These are phyloP conservation scores for Torulaspora quercuum DNA, from an alignment of 805 yeast species.

Conservation along the genomic window DNA sequence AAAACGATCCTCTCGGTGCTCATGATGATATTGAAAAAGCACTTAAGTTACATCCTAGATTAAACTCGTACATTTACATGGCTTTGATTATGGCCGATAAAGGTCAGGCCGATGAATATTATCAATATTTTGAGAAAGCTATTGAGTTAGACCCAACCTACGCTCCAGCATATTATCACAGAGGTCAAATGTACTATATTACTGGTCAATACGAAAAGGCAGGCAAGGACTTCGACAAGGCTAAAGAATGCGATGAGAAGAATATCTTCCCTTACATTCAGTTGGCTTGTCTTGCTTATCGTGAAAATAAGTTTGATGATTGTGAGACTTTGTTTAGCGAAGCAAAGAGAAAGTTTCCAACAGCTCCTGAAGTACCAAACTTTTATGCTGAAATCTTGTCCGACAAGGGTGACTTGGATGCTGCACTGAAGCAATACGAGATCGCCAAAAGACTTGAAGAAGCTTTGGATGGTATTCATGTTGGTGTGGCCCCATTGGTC, in stretches of 20 bases:
- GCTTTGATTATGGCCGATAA: slow-evolving; percentile 82
- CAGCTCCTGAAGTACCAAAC: slow-evolving; percentile 88
- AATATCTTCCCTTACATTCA: slow-evolving; percentile 87
- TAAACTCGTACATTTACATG: slow-evolving; percentile 76
- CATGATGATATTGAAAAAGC: slow-evolving; percentile 62
- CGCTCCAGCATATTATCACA: slow-evolving; percentile 87
- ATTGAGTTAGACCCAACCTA: slow-evolving; percentile 61
- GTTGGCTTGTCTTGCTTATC: slow-evolving; percentile 86
- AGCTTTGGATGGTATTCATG: slow-evolving; percentile 60
- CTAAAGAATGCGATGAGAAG: slow-evolving; percentile 66
- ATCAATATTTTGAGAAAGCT: slow-evolving; percentile 70
- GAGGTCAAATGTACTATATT: slow-evolving; percentile 86
- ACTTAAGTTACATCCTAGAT: slow-evolving; percentile 64
- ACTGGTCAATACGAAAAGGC: slow-evolving; percentile 74
- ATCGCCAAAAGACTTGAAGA: slow-evolving; percentile 79
- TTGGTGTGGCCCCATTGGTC: slow-evolving; percentile 85
- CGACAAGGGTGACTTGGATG: slow-evolving; percentile 68
- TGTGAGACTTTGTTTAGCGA: slow-evolving; percentile 65
- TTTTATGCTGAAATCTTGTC: slow-evolving; percentile 92
- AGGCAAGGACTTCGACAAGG: slow-evolving; percentile 65
- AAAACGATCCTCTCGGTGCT: slow-evolving; percentile 66
- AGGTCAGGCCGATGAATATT: slow-evolving; percentile 64
- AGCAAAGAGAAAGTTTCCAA: slow-evolving; percentile 73
- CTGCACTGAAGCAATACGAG: slow-evolving; percentile 81
- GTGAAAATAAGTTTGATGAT: slow-evolving; percentile 51